Conservation (phyloP, 176 grass and related monocot genomes). For the Carex pumila region DNA sequence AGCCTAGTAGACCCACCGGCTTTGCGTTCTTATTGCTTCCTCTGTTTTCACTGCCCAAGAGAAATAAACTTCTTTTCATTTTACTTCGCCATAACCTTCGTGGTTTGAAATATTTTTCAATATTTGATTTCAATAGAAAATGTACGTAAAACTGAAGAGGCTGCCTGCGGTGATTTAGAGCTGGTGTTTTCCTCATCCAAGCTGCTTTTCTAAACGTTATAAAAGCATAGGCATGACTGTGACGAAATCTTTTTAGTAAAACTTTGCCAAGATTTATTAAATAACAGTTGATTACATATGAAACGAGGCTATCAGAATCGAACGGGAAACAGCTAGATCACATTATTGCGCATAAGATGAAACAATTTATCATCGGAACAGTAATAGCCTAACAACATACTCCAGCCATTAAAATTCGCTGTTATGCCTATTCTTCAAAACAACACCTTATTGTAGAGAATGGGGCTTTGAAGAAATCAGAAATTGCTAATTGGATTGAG, state of each 20-base stretch:
- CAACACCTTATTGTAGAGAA: not conserved
- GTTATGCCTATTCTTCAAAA: not conserved
- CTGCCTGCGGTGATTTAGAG: not conserved
- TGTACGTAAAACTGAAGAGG: not conserved
- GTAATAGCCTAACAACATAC: not conserved
- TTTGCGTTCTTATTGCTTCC: not conserved
- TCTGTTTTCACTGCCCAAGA: too few relatives aligned
- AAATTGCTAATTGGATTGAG: too few relatives aligned
- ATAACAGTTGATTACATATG: not conserved
- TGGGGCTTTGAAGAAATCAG: not conserved
- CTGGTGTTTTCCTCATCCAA: not conserved
- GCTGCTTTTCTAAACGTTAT: not conserved
- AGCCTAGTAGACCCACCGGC: constrained; percentile 36
- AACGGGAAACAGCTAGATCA: not conserved
- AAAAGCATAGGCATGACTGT: not conserved
- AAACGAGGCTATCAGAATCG: not conserved
- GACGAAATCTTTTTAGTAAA: not conserved
- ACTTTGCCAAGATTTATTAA: not conserved
- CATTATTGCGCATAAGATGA: not conserved
- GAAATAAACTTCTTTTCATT: too few relatives aligned
- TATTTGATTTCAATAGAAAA: too few relatives aligned
- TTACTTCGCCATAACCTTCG: too few relatives aligned
- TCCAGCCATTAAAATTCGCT: not conserved
- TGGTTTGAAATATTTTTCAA: too few relatives aligned
- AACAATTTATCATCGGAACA: not conserved